Conservation (phyloP, 805 yeast genomes). For the Metschnikowia aberdeeniae region DNA sequence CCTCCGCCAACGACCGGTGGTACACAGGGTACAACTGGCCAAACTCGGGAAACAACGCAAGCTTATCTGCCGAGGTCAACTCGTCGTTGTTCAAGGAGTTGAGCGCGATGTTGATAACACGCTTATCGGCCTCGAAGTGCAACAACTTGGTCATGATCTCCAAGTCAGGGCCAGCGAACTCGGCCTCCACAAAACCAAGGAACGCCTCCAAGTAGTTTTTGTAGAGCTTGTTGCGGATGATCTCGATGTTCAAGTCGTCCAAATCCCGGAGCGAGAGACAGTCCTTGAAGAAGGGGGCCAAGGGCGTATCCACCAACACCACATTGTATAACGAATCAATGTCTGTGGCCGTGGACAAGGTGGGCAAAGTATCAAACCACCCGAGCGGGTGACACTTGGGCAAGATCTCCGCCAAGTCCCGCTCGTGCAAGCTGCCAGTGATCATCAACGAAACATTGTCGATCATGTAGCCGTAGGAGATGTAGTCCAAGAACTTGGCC, state of each 20-base stretch:
- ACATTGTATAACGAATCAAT: slow-evolving; percentile 89
- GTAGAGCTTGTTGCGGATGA: slow-evolving; percentile 86
- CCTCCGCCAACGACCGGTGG: slow-evolving; percentile 61
- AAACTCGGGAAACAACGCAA: slow-evolving; percentile 68
- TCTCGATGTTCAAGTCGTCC: slow-evolving; percentile 93
- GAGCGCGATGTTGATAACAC: slow-evolving; percentile 86
- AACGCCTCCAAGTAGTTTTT: slow-evolving; percentile 92
- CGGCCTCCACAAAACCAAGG: slow-evolving; percentile 53
- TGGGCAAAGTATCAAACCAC: slow-evolving; percentile 97
- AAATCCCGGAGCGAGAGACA: slow-evolving; percentile 84
- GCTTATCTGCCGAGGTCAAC: slow-evolving; percentile 67
- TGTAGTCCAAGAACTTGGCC: slow-evolving; percentile 81
- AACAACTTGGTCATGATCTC: slow-evolving; percentile 77
- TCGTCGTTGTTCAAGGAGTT: slow-evolving; percentile 82
- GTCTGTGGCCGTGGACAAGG: slow-evolving; percentile 91
- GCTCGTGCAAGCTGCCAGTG: slow-evolving; percentile 93
- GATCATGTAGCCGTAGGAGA: slow-evolving; percentile 96
- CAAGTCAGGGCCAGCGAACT: slow-evolving; percentile 69
- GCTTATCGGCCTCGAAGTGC: slow-evolving; percentile 90
- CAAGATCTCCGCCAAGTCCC: slow-evolving; percentile 84
- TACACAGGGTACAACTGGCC: slow-evolving; percentile 77
- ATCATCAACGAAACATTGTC: slow-evolving; percentile 95
- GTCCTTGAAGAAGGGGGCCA: slow-evolving; percentile 93
- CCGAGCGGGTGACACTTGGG: slow-evolving; percentile 95
- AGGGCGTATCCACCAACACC: slow-evolving; percentile 92